Base-by-base conservation (phyloP, 345 rosid genomes). In the Linum trigynum region DNA sequence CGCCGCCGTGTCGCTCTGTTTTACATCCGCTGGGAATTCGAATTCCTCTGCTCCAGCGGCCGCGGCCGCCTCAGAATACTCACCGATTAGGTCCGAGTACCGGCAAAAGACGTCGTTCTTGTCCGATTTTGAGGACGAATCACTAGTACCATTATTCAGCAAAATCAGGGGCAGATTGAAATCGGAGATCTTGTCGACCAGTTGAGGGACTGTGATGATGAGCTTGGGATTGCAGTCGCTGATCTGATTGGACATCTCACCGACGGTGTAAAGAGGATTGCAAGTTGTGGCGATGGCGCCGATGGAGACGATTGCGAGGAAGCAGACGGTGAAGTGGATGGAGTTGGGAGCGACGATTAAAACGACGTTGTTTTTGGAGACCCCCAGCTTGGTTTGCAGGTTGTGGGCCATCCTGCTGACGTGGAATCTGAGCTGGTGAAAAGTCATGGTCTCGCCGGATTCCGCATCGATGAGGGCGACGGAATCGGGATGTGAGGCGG, bases 251-350 rank as follows among this genome's bases (percentile, higher is more conserved):
- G 58, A 61, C 36, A 78, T 61, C 59, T 76, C 79, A 16, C 70
- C 37, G 39, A 8, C 23, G 37, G 79, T 69, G 64, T 71, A 63
- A 50, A 67, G 39, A 0, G 77, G 80, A 50, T 76, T 81, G 8
- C 70, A 71, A 0, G 79, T 72, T 57, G 79, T 71, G 16, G 70
- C 72, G 9, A 76, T 70, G 50, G 78, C 69, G 38, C 77, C 82
- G 59, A 74, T 61, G 15, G 78, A 74, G 75, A 78, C 69, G 55
- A 69, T 69, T 9, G 77, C 38, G 36, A 81, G 65, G 79, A 78
- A 78, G 64, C 66, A 40, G 53, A 76, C 39, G 1, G 82, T 80
- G 69, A 75, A 70, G 35, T 62, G 67, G 61, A 67, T 62, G 17
- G 82, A 75, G 57, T 57, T 23, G 0, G 78, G 77, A 3, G 66